These are phyloP conservation scores for Colletotrichum siamense DNA, from an alignment of 2,329 filamentous ascomycete species.

Conservation along the genomic window DNA sequence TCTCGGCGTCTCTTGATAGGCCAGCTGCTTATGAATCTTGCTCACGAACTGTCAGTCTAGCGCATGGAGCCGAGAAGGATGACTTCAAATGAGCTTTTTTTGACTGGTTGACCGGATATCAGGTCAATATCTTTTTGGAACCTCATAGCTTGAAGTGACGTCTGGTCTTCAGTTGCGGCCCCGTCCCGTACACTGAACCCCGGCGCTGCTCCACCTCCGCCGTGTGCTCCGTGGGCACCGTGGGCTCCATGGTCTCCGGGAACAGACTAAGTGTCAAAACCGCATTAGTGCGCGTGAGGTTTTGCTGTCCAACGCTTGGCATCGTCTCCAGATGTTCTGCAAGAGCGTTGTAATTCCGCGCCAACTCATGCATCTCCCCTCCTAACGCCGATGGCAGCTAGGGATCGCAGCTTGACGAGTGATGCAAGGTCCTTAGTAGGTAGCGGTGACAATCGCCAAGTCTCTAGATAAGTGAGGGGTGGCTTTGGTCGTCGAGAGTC, in stretches of 20 bases:
- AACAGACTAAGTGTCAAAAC: not conserved
- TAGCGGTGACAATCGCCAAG: not conserved
- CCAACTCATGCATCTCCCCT: not conserved
- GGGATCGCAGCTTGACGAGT: not conserved
- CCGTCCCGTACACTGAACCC: no score
- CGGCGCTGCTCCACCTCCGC: not conserved
- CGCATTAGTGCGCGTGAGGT: not conserved
- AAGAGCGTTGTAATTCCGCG: not conserved
- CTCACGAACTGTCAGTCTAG: not conserved
- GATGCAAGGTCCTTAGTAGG: not conserved
- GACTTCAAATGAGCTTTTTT: not conserved
- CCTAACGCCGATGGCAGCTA: not conserved
- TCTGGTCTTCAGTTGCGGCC: not conserved
- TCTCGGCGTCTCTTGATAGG: not conserved
- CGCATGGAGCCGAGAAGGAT: not conserved
- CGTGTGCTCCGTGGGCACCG: not conserved
- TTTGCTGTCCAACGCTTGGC: not conserved
- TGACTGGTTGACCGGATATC: not conserved
- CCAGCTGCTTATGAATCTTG: not conserved
- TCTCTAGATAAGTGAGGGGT: not conserved
- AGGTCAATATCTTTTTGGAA: rapidly evolving
- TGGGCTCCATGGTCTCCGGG: not conserved
- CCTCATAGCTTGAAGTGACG: not conserved
- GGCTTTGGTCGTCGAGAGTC: not conserved
- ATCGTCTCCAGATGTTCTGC: not conserved